Conservation (phyloP, 176 grass and related monocot genomes). For the Juncus inflexus region DNA sequence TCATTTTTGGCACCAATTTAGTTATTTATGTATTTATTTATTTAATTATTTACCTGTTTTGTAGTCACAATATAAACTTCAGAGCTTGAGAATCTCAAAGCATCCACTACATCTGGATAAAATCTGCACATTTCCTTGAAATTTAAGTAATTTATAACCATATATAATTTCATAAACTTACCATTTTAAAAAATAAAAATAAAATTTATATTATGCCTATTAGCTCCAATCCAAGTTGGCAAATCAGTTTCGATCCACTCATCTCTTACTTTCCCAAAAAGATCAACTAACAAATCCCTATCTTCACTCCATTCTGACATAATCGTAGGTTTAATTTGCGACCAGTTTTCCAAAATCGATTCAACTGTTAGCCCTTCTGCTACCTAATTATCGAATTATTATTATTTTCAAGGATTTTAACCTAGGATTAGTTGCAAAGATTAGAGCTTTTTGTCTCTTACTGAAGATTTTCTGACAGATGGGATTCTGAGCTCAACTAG, state of each 20-base stretch:
- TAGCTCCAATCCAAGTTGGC: constrained; percentile 74
- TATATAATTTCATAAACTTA: neutral
- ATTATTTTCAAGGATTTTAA: neutral
- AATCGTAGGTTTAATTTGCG: constrained; percentile 60
- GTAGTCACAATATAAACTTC: constrained; percentile 93
- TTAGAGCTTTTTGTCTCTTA: constrained; percentile 27
- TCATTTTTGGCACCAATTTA: too few species aligned
- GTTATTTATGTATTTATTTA: neutral
- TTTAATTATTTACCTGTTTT: constrained; percentile 58
- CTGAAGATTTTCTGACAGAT: constrained; percentile 62
- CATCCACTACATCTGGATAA: constrained; percentile 85
- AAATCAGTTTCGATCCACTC: constrained; percentile 97
- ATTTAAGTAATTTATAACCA: neutral
- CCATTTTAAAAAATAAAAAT: neutral
- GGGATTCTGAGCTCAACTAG: constrained; percentile 64
- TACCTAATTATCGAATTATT: constrained; percentile 55
- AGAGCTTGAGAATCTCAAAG: constrained; percentile 89
- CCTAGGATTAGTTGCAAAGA: too few species aligned
- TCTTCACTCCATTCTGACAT: constrained; percentile 85
- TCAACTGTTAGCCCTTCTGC: constrained; percentile 70
- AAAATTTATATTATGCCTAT: constrained; percentile 46
- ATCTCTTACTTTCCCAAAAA: constrained; percentile 83
- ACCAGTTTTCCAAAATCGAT: constrained; percentile 71
- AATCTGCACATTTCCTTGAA: constrained; percentile 48
- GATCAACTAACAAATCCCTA: constrained; percentile 61